Evolutionary conservation across 345 rosid genomes (phyloP).

Genomic region (Eucalyptus cloeziana): DNA sequence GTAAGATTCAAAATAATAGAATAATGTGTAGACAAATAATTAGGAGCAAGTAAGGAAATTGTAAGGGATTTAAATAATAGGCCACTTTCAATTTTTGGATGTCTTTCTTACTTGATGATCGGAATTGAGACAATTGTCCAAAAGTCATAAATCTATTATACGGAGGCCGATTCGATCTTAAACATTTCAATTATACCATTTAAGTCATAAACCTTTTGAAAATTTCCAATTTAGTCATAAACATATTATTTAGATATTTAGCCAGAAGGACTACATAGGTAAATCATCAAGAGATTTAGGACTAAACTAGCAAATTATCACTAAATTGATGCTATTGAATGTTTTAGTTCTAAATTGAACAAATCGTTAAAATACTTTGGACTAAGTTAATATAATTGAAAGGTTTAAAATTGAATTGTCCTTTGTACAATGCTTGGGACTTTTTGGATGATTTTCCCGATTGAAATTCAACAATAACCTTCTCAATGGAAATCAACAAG

Average conservation of each 20-base stretch:
- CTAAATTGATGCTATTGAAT: not conserved
- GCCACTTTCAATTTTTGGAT: not conserved
- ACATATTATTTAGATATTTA: too few relatives aligned
- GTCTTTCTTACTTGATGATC: not conserved
- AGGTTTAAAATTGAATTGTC: too few relatives aligned
- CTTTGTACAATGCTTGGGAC: rapidly evolving
- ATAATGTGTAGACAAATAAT: not conserved
- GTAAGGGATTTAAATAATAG: not conserved
- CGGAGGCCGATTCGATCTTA: not conserved
- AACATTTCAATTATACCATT: not conserved
- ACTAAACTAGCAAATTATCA: too few relatives aligned
- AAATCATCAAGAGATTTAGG: not conserved
- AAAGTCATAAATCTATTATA: not conserved
- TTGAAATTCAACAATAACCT: not conserved
- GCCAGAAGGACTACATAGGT: rapidly evolving
- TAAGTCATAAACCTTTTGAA: not conserved
- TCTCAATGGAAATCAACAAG: not conserved
- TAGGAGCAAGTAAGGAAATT: not conserved
- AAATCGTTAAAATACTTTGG: too few relatives aligned
- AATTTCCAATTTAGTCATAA: too few relatives aligned
- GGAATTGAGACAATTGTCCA: not conserved
- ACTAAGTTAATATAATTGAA: too few relatives aligned
- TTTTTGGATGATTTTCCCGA: not conserved
- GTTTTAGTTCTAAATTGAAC: not conserved
- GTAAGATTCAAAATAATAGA: not conserved